A percentile compares a stretch with the other conserved stretches of the same genome.
Conservation (phyloP, 2,329 filamentous ascomycete genomes). For the Talaromyces sp. region DNA sequence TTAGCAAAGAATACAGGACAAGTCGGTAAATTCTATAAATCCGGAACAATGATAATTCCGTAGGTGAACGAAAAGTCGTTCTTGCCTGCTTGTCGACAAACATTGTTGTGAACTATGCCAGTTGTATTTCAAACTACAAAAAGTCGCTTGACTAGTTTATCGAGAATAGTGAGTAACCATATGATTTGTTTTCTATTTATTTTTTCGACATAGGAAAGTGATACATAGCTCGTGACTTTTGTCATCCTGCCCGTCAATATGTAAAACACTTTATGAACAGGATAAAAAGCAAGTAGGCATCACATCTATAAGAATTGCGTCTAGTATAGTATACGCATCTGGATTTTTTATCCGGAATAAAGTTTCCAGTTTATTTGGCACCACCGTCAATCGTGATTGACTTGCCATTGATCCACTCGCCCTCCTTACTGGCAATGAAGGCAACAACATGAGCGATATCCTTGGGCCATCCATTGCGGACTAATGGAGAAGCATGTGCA, state of each 20-base stretch:
- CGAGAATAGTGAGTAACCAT: neutral
- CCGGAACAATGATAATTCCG: neutral
- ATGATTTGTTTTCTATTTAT: neutral
- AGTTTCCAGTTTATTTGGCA: neutral
- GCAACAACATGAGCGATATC: slow-evolving; percentile 9
- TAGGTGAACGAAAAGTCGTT: neutral
- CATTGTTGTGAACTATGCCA: neutral
- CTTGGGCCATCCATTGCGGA: slow-evolving; percentile 3
- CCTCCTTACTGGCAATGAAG: slow-evolving; percentile 12
- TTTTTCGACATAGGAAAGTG: neutral
- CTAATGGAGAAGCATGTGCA: slow-evolving; percentile 11
- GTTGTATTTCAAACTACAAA: no score
- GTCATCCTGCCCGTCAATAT: no score
- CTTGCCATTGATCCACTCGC: slow-evolving; percentile 12
- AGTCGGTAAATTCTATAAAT: no score
- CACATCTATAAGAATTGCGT: neutral
- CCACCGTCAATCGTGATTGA: slow-evolving; percentile 5
- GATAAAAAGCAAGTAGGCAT: neutral
- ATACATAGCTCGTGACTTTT: no score
- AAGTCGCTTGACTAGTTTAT: neutral
- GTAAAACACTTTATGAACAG: neutral
- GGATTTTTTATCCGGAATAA: neutral
- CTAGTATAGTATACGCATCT: neutral
- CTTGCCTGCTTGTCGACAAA: neutral
- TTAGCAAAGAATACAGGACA: neutral